Evolutionary conservation across 441 rosid species (phyloP).

Genomic region (Croton laevigatus): DNA sequence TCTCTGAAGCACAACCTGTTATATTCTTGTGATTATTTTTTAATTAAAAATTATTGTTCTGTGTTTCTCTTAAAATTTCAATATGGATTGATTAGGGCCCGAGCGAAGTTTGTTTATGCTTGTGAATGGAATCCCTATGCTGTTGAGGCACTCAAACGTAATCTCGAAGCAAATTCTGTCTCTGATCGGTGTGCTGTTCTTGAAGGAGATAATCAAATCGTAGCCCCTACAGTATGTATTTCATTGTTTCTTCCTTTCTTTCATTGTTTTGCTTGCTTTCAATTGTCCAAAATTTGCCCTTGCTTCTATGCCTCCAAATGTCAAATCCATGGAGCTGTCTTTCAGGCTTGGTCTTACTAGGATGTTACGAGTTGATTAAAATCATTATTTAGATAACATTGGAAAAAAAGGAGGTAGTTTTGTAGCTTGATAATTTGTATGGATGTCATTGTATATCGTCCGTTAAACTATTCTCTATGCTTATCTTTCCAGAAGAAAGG

Average conservation of each 20-base stretch:
- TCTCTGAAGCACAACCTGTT: not conserved
- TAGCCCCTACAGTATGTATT: constrained; percentile 68
- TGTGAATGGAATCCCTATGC: constrained; percentile 98
- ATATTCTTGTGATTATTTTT: no score
- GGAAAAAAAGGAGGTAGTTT: not conserved
- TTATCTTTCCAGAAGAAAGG: not conserved
- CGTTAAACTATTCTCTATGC: not conserved
- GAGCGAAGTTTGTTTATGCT: constrained; percentile 82
- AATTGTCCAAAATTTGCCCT: not conserved
- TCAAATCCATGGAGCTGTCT: not conserved
- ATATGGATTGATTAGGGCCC: constrained; percentile 54
- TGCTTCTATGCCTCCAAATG: not conserved
- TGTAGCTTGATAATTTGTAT: not conserved
- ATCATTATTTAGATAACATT: not conserved
- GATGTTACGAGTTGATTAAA: not conserved
- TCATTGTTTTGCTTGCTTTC: not conserved
- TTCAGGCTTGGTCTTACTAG: not conserved
- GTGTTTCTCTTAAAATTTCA: not conserved
- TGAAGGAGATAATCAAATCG: constrained; percentile 80
- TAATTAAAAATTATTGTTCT: constrained; percentile 4
- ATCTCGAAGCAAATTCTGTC: constrained; percentile 68
- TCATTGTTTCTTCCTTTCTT: not conserved
- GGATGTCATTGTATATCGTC: not conserved
- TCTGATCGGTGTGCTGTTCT: constrained; percentile 69
- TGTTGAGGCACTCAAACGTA: constrained; percentile 68